phyloP scores from a whole-genome alignment of 208 protist species.

The Porcisia hertigi region DNA sequence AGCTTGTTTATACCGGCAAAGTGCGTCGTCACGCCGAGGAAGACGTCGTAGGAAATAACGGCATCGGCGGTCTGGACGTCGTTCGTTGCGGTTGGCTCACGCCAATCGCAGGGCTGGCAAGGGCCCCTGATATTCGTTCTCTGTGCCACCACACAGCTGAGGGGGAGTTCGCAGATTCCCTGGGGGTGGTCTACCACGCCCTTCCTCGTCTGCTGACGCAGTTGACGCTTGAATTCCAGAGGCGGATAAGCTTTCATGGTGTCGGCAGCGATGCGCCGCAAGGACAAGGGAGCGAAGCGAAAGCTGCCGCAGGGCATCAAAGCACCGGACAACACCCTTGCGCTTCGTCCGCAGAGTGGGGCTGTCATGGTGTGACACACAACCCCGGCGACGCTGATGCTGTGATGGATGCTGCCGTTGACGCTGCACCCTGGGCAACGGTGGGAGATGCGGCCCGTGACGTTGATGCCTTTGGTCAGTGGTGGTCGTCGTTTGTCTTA shows the following conservation, averaged over 20 bases:
- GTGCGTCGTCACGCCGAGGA: background rate
- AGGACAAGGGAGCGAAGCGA: background rate
- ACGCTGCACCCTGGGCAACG: background rate
- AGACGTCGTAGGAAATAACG: background rate
- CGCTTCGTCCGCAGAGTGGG: background rate
- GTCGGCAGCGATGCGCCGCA: background rate
- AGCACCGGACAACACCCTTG: background rate
- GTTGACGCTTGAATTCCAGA: background rate
- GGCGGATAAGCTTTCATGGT: background rate
- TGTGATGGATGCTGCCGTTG: background rate
- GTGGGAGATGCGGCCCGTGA: slow-evolving; percentile 2
- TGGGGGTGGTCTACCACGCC: slow-evolving; percentile 11
- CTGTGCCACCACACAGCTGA: background rate
- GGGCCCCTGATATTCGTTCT: background rate
- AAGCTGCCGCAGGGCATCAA: no score
- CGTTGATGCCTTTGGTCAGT: background rate
- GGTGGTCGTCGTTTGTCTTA: background rate
- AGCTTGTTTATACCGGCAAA: background rate
- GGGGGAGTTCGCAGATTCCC: background rate
- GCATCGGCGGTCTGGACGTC: background rate
- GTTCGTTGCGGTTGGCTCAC: background rate
- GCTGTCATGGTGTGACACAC: background rate
- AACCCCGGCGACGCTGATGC: background rate
- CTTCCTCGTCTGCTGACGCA: slow-evolving; percentile 5
- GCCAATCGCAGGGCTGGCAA: background rate